Percentiles rank a stretch among this genome's conserved stretches.
Evolutionary conservation across 768 basidiomycete species (phyloP).

Genomic region (Suillus fuscotomentosus): DNA sequence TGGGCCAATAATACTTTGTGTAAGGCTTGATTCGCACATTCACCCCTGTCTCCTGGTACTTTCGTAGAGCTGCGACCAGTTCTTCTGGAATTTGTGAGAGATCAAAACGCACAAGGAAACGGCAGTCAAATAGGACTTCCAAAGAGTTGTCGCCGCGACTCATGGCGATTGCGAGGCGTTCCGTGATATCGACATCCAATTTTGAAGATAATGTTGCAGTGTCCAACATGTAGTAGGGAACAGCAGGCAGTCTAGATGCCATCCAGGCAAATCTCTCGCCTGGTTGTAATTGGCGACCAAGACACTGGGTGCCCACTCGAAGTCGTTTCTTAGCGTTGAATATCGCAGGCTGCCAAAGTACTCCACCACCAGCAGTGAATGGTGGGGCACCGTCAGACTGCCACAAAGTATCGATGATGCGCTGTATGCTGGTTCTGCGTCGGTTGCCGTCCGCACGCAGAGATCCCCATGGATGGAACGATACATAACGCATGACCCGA

Average conservation of each 20-base stretch:
- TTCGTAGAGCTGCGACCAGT: constrained; percentile 30
- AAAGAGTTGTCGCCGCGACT: constrained; percentile 20
- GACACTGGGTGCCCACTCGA: constrained; percentile 15
- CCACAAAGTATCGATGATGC: constrained; percentile 53
- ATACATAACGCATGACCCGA: constrained; percentile 66
- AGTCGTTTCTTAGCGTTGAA: constrained; percentile 25
- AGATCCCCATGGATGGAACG: constrained; percentile 77
- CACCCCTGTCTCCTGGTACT: constrained; percentile 13
- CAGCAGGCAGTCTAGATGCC: constrained; percentile 55
- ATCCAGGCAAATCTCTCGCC: constrained; percentile 52
- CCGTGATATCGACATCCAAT: constrained; percentile 44
- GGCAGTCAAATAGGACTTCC: constrained; percentile 60
- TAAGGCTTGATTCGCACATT: constrained; percentile 36
- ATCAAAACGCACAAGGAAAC: constrained; percentile 56
- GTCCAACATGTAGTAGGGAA: constrained; percentile 31
- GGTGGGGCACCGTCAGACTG: constrained; percentile 21
- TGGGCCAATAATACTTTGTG: constrained; percentile 49
- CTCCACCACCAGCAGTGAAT: constrained; percentile 60
- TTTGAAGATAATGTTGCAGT: constrained; percentile 22
- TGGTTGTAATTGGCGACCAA: constrained; percentile 12
- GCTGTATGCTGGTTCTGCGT: constrained; percentile 41
- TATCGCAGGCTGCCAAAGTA: constrained; percentile 60
- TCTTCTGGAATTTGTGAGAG: constrained; percentile 40
- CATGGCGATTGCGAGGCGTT: constrained; percentile 16
- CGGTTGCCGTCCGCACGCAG: constrained; percentile 59